Percentiles rank a stretch among this genome's conserved stretches.
Conservation (phyloP, 2,329 filamentous ascomycete species). For the Paraphoma sp. region DNA sequence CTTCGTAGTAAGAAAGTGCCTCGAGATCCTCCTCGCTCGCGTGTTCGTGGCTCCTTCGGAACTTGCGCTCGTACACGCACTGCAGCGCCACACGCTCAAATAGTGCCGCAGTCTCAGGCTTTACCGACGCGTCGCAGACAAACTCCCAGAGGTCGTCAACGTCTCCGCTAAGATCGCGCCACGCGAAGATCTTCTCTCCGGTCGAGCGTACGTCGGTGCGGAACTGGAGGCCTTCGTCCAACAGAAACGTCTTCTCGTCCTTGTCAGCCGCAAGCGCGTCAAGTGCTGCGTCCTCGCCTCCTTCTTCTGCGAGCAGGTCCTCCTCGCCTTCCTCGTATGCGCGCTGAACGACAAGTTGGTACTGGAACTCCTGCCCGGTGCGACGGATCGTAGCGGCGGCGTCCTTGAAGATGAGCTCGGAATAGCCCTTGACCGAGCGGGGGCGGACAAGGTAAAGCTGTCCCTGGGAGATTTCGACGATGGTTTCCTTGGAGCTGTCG, state of each 20-base stretch:
- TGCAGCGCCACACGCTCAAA: conserved; percentile 86
- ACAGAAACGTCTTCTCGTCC: conserved; percentile 95
- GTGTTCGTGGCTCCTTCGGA: conserved; percentile 77
- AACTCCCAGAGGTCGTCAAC: conserved; percentile 97
- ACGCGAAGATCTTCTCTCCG: conserved; percentile 86
- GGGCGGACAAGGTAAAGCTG: conserved; percentile 97
- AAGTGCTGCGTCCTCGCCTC: conserved; percentile 78
- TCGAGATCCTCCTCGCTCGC: conserved; percentile 82
- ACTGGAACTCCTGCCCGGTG: conserved; percentile 94
- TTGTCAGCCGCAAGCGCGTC: conserved; percentile 80
- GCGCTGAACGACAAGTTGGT: conserved; percentile 94
- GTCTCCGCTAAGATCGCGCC: conserved; percentile 94
- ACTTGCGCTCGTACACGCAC: conserved; percentile 98
- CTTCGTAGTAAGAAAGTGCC: conserved; percentile 80
- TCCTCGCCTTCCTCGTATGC: conserved; percentile 98
- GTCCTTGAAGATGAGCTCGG: conserved; percentile 99
- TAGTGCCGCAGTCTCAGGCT: conserved; percentile 73
- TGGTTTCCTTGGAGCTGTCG: conserved; percentile 85
- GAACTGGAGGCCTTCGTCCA: conserved; percentile 91
- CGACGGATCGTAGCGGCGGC: conserved; percentile 88
- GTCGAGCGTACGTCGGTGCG: conserved; percentile 81
- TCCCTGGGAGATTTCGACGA: conserved; percentile 93
- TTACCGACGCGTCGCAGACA: conserved; percentile 81
- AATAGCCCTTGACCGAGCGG: conserved; percentile 94
- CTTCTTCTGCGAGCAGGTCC: conserved; percentile 87